Conservation (phyloP, 805 yeast species). For the Candida jianshihensis region DNA sequence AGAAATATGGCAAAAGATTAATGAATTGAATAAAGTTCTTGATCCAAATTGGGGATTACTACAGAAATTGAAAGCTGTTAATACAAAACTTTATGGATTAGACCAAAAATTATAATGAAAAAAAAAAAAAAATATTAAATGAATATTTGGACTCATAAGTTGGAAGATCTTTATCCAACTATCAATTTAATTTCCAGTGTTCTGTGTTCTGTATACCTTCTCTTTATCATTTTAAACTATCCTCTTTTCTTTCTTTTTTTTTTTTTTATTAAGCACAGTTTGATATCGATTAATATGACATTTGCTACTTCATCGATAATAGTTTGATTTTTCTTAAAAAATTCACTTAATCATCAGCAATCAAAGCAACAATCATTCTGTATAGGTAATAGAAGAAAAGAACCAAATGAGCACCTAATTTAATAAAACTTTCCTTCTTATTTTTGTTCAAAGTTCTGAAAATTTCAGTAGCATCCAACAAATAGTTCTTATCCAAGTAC, state of each 20-base stretch:
- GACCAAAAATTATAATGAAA: constrained; percentile 3
- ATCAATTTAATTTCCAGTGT: no score
- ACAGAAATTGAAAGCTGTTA: constrained; percentile 10
- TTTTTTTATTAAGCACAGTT: no score
- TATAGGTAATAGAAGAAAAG: constrained; percentile 94
- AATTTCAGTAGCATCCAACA: constrained; percentile 94
- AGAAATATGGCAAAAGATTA: constrained; percentile 18
- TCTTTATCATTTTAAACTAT: no score
- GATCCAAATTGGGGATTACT: constrained; percentile 20
- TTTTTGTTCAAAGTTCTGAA: constrained; percentile 90
- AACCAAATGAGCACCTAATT: constrained; percentile 83
- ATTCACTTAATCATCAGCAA: constrained; percentile 30
- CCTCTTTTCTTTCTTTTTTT: no score
- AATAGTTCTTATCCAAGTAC: constrained; percentile 70
- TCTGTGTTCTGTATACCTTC: no score
- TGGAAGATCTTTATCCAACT: no score
- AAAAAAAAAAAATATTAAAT: not conserved
- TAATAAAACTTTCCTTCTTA: constrained; percentile 86
- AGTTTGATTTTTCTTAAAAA: no score
- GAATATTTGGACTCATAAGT: no score
- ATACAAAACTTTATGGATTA: constrained; percentile 7
- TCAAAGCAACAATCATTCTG: constrained; percentile 91
- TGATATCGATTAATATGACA: no score
- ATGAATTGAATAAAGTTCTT: constrained; percentile 22
- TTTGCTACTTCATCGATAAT: no score